phyloP scores from a whole-genome alignment of 225 moss, liverwort and hornwort species.

The Ulota crispa region DNA sequence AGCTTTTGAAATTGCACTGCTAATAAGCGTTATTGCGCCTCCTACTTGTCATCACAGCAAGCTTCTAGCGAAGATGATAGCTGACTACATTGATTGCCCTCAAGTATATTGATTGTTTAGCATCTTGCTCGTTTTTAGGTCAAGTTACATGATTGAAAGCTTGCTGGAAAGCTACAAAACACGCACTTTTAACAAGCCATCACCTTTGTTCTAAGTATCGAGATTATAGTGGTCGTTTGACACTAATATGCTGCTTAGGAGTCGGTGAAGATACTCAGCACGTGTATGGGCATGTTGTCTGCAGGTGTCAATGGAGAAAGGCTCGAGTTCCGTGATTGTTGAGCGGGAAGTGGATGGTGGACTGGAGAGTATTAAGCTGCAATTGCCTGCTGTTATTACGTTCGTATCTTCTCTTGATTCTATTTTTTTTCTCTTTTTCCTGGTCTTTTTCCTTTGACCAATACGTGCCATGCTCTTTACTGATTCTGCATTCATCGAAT shows the following conservation, averaged over 20 bases:
- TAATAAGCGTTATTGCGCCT: background rate
- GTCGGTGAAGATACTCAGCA: background rate
- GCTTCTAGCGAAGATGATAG: background rate
- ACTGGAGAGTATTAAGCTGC: slow-evolving; percentile 78
- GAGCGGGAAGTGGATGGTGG: slow-evolving; percentile 95
- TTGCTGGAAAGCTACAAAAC: background rate
- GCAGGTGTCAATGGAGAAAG: slow-evolving; percentile 71
- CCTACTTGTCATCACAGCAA: background rate
- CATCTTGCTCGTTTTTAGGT: background rate
- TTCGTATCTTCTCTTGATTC: slow-evolving; percentile 24
- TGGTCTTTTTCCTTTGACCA: too few species aligned
- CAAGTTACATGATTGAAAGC: background rate
- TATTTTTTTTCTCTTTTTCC: background rate
- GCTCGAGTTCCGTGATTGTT: slow-evolving; percentile 55
- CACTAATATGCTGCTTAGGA: background rate
- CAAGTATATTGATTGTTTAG: background rate
- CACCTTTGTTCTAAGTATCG: background rate
- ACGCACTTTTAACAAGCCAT: background rate
- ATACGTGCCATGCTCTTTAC: too few species aligned
- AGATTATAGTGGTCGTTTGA: background rate
- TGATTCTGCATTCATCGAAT: too few species aligned
- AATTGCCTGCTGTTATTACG: slow-evolving; percentile 91
- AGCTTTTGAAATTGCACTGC: background rate
- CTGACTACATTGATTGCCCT: background rate
- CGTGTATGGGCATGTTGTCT: slow-evolving; percentile 1